phyloP scores from a whole-genome alignment of 1,284 basidiomycete species.

The Cryptococcus amylolentus region DNA sequence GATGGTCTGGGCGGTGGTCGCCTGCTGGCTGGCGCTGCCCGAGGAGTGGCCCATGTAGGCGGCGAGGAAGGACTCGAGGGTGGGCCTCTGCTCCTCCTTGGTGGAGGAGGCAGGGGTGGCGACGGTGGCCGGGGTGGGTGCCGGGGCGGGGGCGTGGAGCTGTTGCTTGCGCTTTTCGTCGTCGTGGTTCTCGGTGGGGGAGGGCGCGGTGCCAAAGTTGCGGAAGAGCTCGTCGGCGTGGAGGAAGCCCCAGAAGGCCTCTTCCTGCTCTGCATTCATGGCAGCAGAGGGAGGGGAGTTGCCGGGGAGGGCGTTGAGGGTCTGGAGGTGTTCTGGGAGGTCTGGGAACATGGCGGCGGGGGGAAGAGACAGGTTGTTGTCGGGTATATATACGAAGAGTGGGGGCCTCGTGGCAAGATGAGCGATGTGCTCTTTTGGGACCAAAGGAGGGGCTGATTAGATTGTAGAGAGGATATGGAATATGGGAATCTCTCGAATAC shows the following conservation, averaged over 20 bases:
- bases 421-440: too few relatives aligned
- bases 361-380: neutral
- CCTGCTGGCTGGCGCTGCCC: neutral
- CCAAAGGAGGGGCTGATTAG: too few relatives aligned
- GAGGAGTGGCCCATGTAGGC: slow-evolving; percentile 32
- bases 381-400: too few relatives aligned
- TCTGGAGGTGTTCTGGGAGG: slow-evolving; percentile 34
- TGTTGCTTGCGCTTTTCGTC: slow-evolving; percentile 6
- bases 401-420: too few relatives aligned
- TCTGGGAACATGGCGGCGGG: slow-evolving; percentile 27
- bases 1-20: slow-evolving; percentile 7
- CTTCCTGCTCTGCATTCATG: slow-evolving; percentile 38
- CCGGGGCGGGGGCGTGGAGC: neutral
- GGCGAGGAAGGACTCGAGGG: slow-evolving; percentile 46
- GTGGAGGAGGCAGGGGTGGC: slow-evolving; percentile 10
- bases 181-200: slow-evolving; percentile 19
- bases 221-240: slow-evolving; percentile 45
- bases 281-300: slow-evolving; percentile 35
- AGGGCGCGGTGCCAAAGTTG: slow-evolving; percentile 37
- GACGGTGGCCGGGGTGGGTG: slow-evolving; percentile 14
- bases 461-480: too few relatives aligned
- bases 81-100: slow-evolving; percentile 14
- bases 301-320: slow-evolving; percentile 34
- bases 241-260: slow-evolving; percentile 45
- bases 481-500: too few relatives aligned